Percentiles rank a stretch among this genome's conserved stretches.
Conservation (phyloP, 129 eudicot species). For the Tanacetum coccineum region DNA sequence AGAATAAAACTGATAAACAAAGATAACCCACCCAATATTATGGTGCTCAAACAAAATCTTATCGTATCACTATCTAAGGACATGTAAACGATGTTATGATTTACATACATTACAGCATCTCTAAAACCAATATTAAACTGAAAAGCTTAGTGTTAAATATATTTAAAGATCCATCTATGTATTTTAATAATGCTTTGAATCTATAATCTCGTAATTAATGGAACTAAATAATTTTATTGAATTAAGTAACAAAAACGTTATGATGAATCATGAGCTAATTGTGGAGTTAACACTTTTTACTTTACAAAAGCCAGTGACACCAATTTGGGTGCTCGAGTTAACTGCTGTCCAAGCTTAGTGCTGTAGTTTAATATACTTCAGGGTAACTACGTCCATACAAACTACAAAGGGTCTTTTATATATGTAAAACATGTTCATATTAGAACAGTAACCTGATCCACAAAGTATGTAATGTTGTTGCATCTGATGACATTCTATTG, state of each 20-base stretch:
- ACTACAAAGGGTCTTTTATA: too few species aligned
- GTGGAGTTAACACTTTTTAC: slow-evolving; percentile 16
- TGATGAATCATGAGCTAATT: background rate
- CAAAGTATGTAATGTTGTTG: too few species aligned
- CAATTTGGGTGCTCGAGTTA: background rate
- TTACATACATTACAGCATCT: background rate
- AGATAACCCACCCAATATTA: background rate
- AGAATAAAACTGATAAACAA: background rate
- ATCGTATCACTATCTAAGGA: background rate
- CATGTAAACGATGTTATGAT: background rate
- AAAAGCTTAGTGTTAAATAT: background rate
- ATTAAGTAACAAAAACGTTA: too few species aligned
- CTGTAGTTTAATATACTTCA: background rate
- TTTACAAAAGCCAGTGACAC: background rate
- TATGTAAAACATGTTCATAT: too few species aligned
- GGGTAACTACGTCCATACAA: too few species aligned
- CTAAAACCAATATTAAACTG: slow-evolving; percentile 10
- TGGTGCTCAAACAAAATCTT: background rate
- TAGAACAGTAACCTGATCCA: too few species aligned
- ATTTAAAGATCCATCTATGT: background rate
- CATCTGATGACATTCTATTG: too few species aligned
- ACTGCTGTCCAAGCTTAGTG: background rate
- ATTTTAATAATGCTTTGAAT: background rate
- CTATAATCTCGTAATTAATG: background rate
- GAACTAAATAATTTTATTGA: background rate